Conservation (phyloP, 2,329 filamentous ascomycete genomes). For the Fusarium austroafricanum region DNA sequence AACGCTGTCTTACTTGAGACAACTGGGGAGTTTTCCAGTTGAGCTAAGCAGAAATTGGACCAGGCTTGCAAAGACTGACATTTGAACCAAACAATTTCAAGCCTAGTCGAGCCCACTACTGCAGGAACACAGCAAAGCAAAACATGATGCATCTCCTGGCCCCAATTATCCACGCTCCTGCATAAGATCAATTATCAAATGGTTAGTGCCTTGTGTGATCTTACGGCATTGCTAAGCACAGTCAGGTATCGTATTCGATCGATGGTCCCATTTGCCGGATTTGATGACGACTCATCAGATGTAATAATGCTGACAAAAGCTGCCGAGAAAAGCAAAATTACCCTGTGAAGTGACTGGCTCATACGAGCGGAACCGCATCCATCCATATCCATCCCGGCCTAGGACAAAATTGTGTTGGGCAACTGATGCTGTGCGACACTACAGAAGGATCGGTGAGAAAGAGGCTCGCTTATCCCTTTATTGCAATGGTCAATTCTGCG, state of each 20-base stretch:
- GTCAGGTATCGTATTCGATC: slow-evolving; percentile 19
- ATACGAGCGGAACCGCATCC: slow-evolving; percentile 29
- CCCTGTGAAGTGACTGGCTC: slow-evolving; percentile 2
- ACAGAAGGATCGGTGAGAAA: slow-evolving; percentile 12
- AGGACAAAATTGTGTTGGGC: slow-evolving; percentile 1
- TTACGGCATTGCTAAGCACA: slow-evolving; percentile 3
- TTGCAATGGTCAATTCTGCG: slow-evolving; percentile 7
- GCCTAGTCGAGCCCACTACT: slow-evolving; percentile 42
- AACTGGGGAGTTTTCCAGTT: not conserved
- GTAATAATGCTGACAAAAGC: slow-evolving; percentile 25
- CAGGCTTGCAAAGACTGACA: slow-evolving; percentile 8
- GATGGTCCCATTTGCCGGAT: slow-evolving; percentile 27
- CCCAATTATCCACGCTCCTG: slow-evolving; percentile 28
- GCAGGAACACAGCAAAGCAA: slow-evolving; percentile 42
- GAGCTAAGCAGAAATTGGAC: slow-evolving; percentile 16
- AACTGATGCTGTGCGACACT: slow-evolving; percentile 7
- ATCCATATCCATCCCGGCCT: not conserved
- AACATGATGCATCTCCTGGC: slow-evolving; percentile 28
- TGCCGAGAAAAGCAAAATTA: not conserved
- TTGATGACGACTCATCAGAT: slow-evolving; percentile 30
- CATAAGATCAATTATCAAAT: slow-evolving; percentile 15
- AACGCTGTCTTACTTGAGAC: slow-evolving; percentile 5
- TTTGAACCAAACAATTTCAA: slow-evolving; percentile 25
- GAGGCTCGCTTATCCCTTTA: slow-evolving; percentile 21
- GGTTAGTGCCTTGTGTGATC: slow-evolving; percentile 34